These are phyloP conservation scores for Colletotrichum sp. DNA, from an alignment of 2,329 filamentous ascomycete genomes.

Conservation along the genomic window DNA sequence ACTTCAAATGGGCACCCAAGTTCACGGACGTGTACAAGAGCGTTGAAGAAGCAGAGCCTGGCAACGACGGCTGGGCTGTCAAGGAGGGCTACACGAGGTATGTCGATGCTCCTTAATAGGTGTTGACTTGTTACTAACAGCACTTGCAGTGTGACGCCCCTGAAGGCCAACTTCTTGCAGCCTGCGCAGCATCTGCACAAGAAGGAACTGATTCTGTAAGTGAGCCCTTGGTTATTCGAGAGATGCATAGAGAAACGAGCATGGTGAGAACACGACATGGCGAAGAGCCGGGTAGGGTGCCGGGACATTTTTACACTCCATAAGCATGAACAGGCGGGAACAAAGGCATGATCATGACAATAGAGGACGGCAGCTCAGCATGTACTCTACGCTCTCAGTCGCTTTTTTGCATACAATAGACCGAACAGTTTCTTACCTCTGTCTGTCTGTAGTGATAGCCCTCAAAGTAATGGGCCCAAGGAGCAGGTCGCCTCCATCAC, in stretches of 20 bases:
- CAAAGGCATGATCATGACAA: background rate
- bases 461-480: background rate
- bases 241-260: background rate
- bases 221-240: constrained; percentile 40
- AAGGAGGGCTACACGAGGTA: constrained; percentile 87
- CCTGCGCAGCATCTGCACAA: constrained; percentile 64
- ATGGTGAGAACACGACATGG: constrained; percentile 1
- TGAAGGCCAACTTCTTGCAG: constrained; percentile 94
- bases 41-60: constrained; percentile 78
- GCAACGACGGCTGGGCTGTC: constrained; percentile 93
- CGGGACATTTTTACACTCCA: background rate
- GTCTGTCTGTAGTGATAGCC: constrained; percentile 2
- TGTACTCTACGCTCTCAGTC: constrained; percentile 18
- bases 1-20: constrained; percentile 93
- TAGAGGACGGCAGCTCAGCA: constrained; percentile 12
- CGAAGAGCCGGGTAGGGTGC: constrained; percentile 12
- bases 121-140: constrained; percentile 9
- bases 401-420: constrained; percentile 4
- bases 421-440: constrained; percentile 8
- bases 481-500: background rate
- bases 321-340: background rate
- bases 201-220: constrained; percentile 84
- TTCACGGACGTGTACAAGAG: constrained; percentile 88
- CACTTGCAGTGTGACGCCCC: constrained; percentile 75
- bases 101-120: constrained; percentile 27